Base-by-base conservation (phyloP, 495 filamentous ascomycete genomes). In the Daldinia childiae region DNA sequence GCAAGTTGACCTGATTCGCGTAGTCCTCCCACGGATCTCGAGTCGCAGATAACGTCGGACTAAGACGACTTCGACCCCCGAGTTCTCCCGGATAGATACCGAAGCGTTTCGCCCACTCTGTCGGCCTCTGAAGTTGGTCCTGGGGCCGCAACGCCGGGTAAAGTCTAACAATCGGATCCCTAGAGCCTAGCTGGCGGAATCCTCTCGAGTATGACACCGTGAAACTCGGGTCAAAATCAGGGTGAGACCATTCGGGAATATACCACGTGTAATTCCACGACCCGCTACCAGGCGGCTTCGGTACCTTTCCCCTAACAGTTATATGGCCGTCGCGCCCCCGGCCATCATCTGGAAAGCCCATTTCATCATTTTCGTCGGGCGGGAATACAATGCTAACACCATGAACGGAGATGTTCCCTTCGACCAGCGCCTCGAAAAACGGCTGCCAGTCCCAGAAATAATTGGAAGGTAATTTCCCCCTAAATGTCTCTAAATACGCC, bases 51-150 rank as follows among this genome's bases (percentile, higher is more conserved):
- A 58, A 34, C 17, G 69, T 70, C 3, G 80, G 80, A 8, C 79
- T 81, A 34, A 78, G 64, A 48, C 76, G 74, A 12, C 79, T 81
- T 7, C 80, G 77, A 17, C 77, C 79, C 4, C 70, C 61, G 4
- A 39, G 27, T 19, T 70, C 71, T 19, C 75, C 74, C 0, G 72
- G 72, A 19, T 77, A 67, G 11, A 82, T 79, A 3, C 80, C 80
- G 26, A 70, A 81, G 0, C 79, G 76, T 21, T 34, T 56, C 8
- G 80, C 79, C 54, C 77, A 82, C 1, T 63, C 48, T 1, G 80
- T 81, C 12, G 80, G 79, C 3, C 68, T 61, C 5, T 57, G 66
- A 6, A 66, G 6, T 0, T 3, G 11, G 41, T 82, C 80, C 1
- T 26, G 9, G 0, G 63, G 26, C 6, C 72, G 71, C 11, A 82